These are phyloP conservation scores for Vicia faba DNA, from an alignment of 306 rosid species.

Conservation along the genomic window DNA sequence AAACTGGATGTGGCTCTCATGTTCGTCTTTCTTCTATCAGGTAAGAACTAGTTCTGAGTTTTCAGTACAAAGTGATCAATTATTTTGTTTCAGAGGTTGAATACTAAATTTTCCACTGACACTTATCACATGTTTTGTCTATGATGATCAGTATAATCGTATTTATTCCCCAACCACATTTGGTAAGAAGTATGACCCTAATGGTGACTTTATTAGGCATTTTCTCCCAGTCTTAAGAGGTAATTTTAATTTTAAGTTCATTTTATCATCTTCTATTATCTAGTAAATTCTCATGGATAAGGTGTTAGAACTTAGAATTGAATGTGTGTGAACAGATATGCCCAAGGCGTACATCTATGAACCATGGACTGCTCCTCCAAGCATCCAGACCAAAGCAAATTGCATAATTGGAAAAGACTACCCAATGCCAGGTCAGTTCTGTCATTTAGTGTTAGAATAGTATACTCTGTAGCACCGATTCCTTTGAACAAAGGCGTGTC, in stretches of 20 bases:
- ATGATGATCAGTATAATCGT: conserved; percentile 72
- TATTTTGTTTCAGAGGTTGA: conserved; percentile 36
- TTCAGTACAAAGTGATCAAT: conserved; percentile 24
- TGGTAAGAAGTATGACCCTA: conserved; percentile 94
- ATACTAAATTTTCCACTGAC: conserved; percentile 27
- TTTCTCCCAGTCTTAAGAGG: conserved; percentile 86
- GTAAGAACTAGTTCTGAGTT: conserved; percentile 43
- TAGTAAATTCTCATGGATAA: background rate
- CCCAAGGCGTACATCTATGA: conserved; percentile 89
- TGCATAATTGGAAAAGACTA: conserved; percentile 92
- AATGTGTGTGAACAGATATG: conserved; percentile 62
- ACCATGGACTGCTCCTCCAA: conserved; percentile 94
- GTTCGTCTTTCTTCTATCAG: conserved; percentile 96
- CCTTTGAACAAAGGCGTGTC: no score
- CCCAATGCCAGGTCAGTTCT: conserved; percentile 81
- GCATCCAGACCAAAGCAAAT: conserved; percentile 83
- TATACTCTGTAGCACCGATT: no score
- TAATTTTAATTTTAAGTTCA: conserved; percentile 33
- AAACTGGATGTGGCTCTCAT: conserved; percentile 96
- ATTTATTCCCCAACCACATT: conserved; percentile 85
- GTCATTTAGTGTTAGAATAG: background rate
- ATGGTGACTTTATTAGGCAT: conserved; percentile 78
- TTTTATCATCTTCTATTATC: conserved; percentile 30
- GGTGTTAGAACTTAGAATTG: conserved; percentile 27
- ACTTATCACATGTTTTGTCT: conserved; percentile 27